Conservation (phyloP, 495 filamentous ascomycete genomes). For the Talaromyces nanjingensis region DNA sequence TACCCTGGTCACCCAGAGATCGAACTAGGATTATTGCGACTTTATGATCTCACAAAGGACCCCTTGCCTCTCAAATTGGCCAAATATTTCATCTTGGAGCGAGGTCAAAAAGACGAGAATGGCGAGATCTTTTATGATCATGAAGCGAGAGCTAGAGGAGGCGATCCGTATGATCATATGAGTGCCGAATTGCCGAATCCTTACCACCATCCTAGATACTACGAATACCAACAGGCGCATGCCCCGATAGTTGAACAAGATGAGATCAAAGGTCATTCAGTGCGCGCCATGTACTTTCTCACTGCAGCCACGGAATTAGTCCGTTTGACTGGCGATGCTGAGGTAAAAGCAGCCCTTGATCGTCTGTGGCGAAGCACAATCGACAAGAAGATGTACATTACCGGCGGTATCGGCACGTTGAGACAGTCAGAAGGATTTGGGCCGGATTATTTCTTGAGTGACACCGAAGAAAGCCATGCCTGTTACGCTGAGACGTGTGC, state of each 20-base stretch:
- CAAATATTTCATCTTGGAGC: slow-evolving; percentile 49
- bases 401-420: slow-evolving; percentile 53
- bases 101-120: slow-evolving; percentile 43
- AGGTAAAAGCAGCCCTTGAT: slow-evolving; percentile 24
- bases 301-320: slow-evolving; percentile 32
- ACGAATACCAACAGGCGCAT: slow-evolving; percentile 51
- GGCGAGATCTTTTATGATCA: slow-evolving; percentile 47
- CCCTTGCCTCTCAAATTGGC: slow-evolving; percentile 42
- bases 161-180: slow-evolving; percentile 32
- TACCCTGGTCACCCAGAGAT: slow-evolving; percentile 58
- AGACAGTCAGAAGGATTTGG: slow-evolving; percentile 58
- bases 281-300: slow-evolving; percentile 52
- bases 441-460: slow-evolving; percentile 50
- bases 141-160: slow-evolving; percentile 43
- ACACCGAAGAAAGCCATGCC: slow-evolving; percentile 50
- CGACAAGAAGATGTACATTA: slow-evolving; percentile 52
- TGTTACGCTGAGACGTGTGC: slow-evolving; percentile 59
- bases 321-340: slow-evolving; percentile 18
- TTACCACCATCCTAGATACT: slow-evolving; percentile 16
- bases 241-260: slow-evolving; percentile 45
- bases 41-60: slow-evolving; percentile 41
- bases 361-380: slow-evolving; percentile 53
- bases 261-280: slow-evolving; percentile 51
- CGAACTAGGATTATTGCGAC: slow-evolving; percentile 48
- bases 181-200: slow-evolving; percentile 32